These are phyloP conservation scores for Mercurialis annua DNA, from an alignment of 345 rosid genomes.

Conservation along the genomic window DNA sequence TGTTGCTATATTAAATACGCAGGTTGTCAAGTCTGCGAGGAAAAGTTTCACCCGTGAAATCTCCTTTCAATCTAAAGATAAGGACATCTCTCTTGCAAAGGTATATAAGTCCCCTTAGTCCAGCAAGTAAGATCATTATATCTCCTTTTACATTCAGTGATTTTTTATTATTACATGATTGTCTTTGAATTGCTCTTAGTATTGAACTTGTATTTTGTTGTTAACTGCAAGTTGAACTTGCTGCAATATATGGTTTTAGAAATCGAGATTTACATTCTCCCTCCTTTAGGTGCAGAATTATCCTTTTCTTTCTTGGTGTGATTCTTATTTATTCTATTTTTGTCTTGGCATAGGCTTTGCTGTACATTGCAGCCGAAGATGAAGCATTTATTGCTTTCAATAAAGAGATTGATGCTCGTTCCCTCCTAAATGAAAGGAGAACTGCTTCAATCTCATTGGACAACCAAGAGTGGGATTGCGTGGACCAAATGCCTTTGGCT, in stretches of 20 bases:
- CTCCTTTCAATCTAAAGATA: conserved; percentile 69
- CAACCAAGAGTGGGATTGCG: conserved; percentile 37
- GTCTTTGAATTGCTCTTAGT: background rate
- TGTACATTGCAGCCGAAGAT: conserved; percentile 87
- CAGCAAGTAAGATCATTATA: background rate
- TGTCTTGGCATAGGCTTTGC: conserved; percentile 52
- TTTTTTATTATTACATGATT: background rate
- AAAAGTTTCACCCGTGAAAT: conserved; percentile 65
- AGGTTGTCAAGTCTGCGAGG: conserved; percentile 65
- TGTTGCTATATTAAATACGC: conserved; percentile 23
- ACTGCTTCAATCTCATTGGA: conserved; percentile 33
- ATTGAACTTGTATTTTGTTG: background rate
- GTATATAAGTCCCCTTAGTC: conserved; percentile 26
- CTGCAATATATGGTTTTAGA: too few species aligned
- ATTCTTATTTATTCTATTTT: conserved; percentile 13
- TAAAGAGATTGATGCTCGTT: conserved; percentile 56
- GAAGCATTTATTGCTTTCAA: conserved; percentile 63
- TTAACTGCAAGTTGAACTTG: background rate
- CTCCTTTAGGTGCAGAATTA: background rate
- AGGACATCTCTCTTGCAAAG: conserved; percentile 77
- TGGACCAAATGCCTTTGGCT: conserved; percentile 57
- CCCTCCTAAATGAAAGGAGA: conserved; percentile 46
- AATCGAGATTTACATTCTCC: background rate
- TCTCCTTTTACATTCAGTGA: background rate
- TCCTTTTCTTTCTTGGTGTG: conserved; percentile 9